Base-by-base conservation (phyloP, 805 yeast genomes). In the Blastobotrys americana region DNA sequence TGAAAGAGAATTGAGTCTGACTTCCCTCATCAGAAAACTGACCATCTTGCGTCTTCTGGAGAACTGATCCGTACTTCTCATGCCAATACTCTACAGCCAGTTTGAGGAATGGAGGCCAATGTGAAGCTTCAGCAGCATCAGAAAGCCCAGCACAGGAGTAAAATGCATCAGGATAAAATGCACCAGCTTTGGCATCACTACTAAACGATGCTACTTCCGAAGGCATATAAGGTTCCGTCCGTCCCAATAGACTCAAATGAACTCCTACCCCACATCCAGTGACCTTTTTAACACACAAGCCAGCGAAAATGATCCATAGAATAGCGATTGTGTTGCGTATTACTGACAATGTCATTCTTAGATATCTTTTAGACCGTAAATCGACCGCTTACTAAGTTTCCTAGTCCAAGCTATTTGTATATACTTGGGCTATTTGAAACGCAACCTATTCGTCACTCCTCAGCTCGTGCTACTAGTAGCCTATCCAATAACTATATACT, bases 101-200 rank as follows among this genome's bases (percentile, higher is more conserved):
- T 3, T 64, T 58, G 10, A 80, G 52, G 54, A 80, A 80, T 1
- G 80, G 80, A 0, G 86, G 85, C 87, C 88, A 81, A 55, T 81
- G 87, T 0, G 80, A 67, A 22, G 65, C 72, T 57, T 82, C 88
- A 3, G 84, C 82, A 2, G 71, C 71, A 8, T 71, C 69, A 2
- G 74, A 66, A 20, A 61, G 54, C 3, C 74, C 77, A 41, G 73
- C 60, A 57, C 87, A 82, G 28, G 73, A 67, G 58, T 82, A 82
- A 54, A 80, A 75, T 0, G 82, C 76, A 57, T 82, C 88, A 0
- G 88, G 88, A 54, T 75, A 77, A 55, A 82, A 81, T 0, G 83
- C 71, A 0, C 87, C 88, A 0, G 82, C 72, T 13, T 74, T 60
- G 15, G 20, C n/a, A 3, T 10, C n/a, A 19, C 4, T 10, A 21